phyloP scores from a whole-genome alignment of 2,329 filamentous ascomycete species.

The Lasiodiplodia gonubiensis region DNA sequence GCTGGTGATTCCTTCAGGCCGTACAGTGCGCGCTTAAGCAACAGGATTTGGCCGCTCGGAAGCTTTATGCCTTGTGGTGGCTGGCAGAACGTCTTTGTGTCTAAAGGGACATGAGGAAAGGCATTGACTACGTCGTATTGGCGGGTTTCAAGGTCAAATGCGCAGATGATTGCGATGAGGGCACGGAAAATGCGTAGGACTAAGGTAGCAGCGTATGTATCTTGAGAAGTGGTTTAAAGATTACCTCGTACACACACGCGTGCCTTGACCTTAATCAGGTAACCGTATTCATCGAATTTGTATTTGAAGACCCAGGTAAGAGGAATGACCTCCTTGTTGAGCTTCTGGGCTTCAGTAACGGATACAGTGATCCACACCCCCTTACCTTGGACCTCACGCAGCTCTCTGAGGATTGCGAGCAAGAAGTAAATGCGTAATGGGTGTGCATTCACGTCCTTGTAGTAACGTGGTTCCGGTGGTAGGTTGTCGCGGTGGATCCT shows the following conservation, averaged over 20 bases:
- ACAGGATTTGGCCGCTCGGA: background rate
- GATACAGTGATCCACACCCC: background rate
- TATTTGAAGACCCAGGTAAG: constrained; percentile 32
- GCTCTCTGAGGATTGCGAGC: no score
- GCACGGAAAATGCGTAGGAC: constrained; percentile 31
- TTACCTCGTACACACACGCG: constrained; percentile 31
- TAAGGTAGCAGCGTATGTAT: constrained; percentile 33
- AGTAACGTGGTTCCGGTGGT: background rate
- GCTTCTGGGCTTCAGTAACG: background rate
- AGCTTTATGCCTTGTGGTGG: constrained; percentile 32
- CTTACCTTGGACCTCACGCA: background rate
- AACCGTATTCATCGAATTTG: constrained; percentile 32
- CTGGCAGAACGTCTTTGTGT: constrained; percentile 29
- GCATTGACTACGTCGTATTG: constrained; percentile 35
- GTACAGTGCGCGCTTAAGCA: constrained; percentile 34
- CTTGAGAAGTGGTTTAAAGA: constrained; percentile 24
- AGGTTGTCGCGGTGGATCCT: background rate
- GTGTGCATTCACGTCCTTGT: background rate
- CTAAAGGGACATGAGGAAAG: constrained; percentile 35
- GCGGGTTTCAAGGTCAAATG: constrained; percentile 32
- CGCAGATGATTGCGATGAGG: constrained; percentile 34
- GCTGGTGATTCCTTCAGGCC: constrained; percentile 33
- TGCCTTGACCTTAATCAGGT: constrained; percentile 32
- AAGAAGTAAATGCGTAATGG: background rate
- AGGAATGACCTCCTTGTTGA: constrained; percentile 25